Base-by-base conservation (phyloP, 1,284 basidiomycete species). In the Schizophyllum amplum region DNA sequence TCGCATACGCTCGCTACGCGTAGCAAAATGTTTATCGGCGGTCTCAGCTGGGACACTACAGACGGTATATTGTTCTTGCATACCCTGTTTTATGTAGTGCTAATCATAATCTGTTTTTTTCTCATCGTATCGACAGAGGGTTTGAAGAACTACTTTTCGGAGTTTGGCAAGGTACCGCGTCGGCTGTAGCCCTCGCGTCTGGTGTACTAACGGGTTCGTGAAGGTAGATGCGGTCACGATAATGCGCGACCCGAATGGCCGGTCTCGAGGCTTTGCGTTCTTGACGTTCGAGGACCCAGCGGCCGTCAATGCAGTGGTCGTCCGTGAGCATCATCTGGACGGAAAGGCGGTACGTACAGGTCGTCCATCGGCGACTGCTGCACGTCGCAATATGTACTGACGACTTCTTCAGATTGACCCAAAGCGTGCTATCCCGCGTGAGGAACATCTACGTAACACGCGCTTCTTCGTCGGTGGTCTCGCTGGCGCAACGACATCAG, bases 1-100 rank as follows among this genome's bases (percentile, higher is more conserved):
- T 64, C 60, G 62, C 64, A 65, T 71, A 68, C 61, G 69, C 69
- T 67, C 67, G 67, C 67, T 64, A 68, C 62, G 65, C 67, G 75
- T 84, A 97, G 95, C 75, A 98, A 98, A 83, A 93, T 98, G 87
- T 98, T 98, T 78, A 90, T 98, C 71, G 94, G 94, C 67, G 94
- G 94, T 70, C 81, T 98, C 64, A 96, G 93, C 78, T 98, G 94
- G 94, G 94, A 97, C 75, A 98, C 94, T 66, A 94, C 91, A 75
- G 95, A 98, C 81, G 94, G 94, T 86, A 83, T 71, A 65, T 77
- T 67, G 68, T 68, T 72, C 70, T 66, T 69, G 66, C 66, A 68
- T 66, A 70, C 68, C 67, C 66, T 60, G 66, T 68, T 63, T 57
- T 64, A 53, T 69, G 61, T 66, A 63, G 71, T 69, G 67, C 73